phyloP scores from a whole-genome alignment of 495 filamentous ascomycete species.

The Penicillium macrosclerotiorum region DNA sequence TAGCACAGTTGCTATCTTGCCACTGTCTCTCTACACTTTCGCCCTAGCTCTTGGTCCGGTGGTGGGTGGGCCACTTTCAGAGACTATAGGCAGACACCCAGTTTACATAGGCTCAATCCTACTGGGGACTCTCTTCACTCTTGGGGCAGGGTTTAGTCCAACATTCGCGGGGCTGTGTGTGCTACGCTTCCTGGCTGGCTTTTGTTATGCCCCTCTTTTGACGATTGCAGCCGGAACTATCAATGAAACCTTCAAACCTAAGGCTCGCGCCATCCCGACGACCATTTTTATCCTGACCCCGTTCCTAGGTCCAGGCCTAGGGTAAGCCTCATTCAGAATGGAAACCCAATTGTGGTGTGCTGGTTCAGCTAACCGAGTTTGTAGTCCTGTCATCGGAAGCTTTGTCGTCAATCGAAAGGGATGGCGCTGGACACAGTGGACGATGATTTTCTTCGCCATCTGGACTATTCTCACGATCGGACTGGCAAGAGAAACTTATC shows the following conservation, averaged over 20 bases:
- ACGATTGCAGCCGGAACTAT: slow-evolving; percentile 46
- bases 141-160: slow-evolving; percentile 59
- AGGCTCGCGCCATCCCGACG: slow-evolving; percentile 32
- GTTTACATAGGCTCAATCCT: slow-evolving; percentile 54
- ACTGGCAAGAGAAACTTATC: slow-evolving; percentile 58
- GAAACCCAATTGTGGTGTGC: not conserved
- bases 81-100: slow-evolving; percentile 54
- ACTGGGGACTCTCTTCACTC: slow-evolving; percentile 57
- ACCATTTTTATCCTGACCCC: slow-evolving; percentile 40
- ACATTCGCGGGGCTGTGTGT: slow-evolving; percentile 54
- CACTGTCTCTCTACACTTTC: slow-evolving; percentile 54
- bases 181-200: slow-evolving; percentile 61
- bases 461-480: slow-evolving; percentile 29
- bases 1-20: slow-evolving; percentile 52
- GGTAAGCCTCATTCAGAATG: slow-evolving; percentile 33
- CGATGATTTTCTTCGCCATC: slow-evolving; percentile 44
- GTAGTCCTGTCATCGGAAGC: slow-evolving; percentile 61
- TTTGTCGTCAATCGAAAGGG: slow-evolving; percentile 55
- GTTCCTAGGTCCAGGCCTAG: slow-evolving; percentile 30
- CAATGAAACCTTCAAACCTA: slow-evolving; percentile 39
- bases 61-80: slow-evolving; percentile 58
- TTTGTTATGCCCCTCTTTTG: slow-evolving; percentile 38
- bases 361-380: slow-evolving; percentile 33
- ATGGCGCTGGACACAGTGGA: slow-evolving; percentile 66
- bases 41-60: slow-evolving; percentile 60